Base-by-base conservation (phyloP, 139 green algal genomes). In the Ulvella scutata region DNA sequence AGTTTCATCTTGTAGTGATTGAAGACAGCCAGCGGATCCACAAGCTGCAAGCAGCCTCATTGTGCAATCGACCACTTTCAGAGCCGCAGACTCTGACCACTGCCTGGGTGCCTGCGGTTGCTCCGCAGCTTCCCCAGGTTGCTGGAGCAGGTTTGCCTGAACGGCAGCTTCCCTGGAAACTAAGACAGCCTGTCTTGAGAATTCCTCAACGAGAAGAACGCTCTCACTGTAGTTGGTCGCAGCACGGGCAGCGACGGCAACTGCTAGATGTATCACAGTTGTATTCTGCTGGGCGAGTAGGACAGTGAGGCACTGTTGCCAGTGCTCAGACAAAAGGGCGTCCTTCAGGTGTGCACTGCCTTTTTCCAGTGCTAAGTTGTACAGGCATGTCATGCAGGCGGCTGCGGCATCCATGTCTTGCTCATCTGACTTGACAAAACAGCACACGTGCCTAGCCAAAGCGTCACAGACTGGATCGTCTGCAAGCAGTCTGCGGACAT, bases 31-130 rank as follows among this genome's bases (percentile, higher is more conserved):
- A 13, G 51, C 1, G 31, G 51, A 10, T 9, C 51, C 51, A 23
- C 31, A 26, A 7, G n/a, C 51, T 10, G 51, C 51, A 1, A 77
- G 2, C 36, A 81, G 67, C 21, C 73, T 34, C n/a, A 23, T 6
- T n/a, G 81, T 2, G 2, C 60, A 75, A 7, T 51, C 67, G 44
- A 74, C 26, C 10, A 38, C 2, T 26, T 73, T 38, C 75, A 85
- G 75, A 31, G 20, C 43, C n/a, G 43, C 72, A 17, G 43, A 36
- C 9, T 73, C 81, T 13, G 37, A 34, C 26, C 31, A 23, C 3
- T 67, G 9, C 75, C 75, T 77, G 17, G 80, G 77, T 2, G 38
- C 37, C 31, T 74, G 44, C 4, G 77, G 73, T 10, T 62, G 35
- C 38, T 79, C 33, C 34, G 40, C 59, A 3, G 77, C 80, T 6